phyloP scores from a whole-genome alignment of 1,139 yeast species.

The Yamadazyma siamensis region DNA sequence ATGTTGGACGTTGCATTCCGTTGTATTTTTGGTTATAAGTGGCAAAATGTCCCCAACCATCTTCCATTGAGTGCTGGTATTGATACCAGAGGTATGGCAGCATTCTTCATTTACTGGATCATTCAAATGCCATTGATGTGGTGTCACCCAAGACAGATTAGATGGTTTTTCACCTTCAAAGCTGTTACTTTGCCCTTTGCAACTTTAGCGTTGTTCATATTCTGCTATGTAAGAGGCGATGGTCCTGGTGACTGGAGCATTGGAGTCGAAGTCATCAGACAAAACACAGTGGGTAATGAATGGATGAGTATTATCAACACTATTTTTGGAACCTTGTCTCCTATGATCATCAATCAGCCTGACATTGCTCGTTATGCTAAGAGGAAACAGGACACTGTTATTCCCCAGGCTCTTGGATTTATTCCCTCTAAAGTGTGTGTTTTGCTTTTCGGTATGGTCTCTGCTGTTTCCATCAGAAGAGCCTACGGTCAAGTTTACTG shows the following conservation, averaged over 20 bases:
- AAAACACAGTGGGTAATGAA: constrained; percentile 9
- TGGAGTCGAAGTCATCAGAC: constrained; percentile 6
- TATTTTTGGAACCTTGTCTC: constrained; percentile 14
- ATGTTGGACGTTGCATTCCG: constrained; percentile 11
- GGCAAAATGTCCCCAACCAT: constrained; percentile 11
- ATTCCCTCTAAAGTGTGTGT: constrained; percentile 14
- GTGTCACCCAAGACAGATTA: constrained; percentile 14
- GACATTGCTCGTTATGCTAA: constrained; percentile 15
- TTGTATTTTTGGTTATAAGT: constrained; percentile 15
- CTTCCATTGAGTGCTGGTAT: constrained; percentile 12
- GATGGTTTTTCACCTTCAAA: constrained; percentile 13
- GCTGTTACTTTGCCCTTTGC: constrained; percentile 14
- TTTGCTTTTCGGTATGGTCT: constrained; percentile 13
- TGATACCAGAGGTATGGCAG: constrained; percentile 11
- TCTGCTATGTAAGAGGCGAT: constrained; percentile 12
- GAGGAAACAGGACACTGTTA: constrained; percentile 11
- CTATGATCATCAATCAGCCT: constrained; percentile 16
- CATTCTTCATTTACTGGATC: constrained; percentile 14
- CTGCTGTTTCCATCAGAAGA: constrained; percentile 10
- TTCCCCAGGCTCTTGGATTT: constrained; percentile 14
- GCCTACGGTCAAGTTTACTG: constrained; percentile 15
- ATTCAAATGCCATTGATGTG: constrained; percentile 15
- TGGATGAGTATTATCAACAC: constrained; percentile 15
- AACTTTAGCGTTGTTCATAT: constrained; percentile 12
- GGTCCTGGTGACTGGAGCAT: constrained; percentile 15